Conservation (phyloP, 805 yeast genomes). For the Yarrowia deformans region DNA sequence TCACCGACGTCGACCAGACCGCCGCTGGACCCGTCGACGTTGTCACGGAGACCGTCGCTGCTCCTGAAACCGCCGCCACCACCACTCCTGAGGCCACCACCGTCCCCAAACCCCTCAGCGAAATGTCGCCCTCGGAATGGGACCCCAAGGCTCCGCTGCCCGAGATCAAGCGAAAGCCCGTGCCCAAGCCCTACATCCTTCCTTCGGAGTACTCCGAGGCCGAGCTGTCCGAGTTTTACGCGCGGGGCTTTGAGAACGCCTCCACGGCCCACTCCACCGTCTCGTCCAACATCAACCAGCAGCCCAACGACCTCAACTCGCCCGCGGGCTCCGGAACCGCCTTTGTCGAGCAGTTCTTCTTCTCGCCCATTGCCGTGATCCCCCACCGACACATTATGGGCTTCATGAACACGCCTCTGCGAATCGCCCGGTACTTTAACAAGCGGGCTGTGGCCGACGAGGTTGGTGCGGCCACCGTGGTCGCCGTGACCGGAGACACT, state of each 20-base stretch:
- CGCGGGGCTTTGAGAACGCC: constrained; percentile 10
- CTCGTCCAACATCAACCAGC: constrained; percentile 38
- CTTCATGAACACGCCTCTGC: constrained; percentile 73
- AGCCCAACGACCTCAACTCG: constrained; percentile 2
- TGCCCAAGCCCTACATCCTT: constrained; percentile 68
- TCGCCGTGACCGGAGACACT: constrained; percentile 59
- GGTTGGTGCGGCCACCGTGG: constrained; percentile 62
- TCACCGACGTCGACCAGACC: background rate
- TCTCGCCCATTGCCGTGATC: constrained; percentile 73
- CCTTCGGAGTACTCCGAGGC: constrained; percentile 65
- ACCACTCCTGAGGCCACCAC: background rate
- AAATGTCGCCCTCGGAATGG: constrained; percentile 14
- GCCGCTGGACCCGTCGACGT: constrained; percentile 1
- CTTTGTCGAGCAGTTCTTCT: constrained; percentile 30
- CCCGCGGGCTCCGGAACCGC: constrained; percentile 29
- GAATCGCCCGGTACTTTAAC: constrained; percentile 80
- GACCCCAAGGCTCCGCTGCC: constrained; percentile 42
- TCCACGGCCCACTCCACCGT: constrained; percentile 48
- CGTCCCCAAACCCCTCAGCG: background rate
- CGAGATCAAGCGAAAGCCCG: constrained; percentile 53
- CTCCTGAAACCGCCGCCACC: background rate
- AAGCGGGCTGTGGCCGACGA: constrained; percentile 74
- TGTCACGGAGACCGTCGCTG: background rate
- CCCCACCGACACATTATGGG: constrained; percentile 83
- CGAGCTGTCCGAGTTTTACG: constrained; percentile 66